Base-by-base conservation (phyloP, 1,139 yeast species). In the Groenewaldozyma auringiensis region DNA sequence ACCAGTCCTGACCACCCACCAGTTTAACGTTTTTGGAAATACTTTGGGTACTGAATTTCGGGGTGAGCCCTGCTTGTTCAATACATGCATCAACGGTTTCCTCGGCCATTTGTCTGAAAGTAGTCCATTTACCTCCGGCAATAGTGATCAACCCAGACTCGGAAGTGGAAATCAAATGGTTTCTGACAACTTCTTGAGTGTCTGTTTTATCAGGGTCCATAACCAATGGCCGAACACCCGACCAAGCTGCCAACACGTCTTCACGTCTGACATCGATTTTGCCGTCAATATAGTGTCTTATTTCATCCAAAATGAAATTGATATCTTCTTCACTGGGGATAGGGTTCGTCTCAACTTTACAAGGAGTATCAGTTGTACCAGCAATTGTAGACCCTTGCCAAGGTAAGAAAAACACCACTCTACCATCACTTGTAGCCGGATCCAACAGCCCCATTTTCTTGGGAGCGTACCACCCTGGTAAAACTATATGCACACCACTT, bases 101-200 rank as follows among this genome's bases (percentile, higher is more conserved):
- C 69, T 88, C 81, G 33, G 97, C 96, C 97, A 89, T 89, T 70
- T 87, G 95, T 70, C 97, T 78, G 71, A 88, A 89, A 37, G 97
- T 89, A 47, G 97, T 89, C 97, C 97, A 89, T 69, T 89, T 89
- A 66, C 97, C 97, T 60, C 97, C 97, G 25, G 95, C 83, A 57
- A 89, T 84, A 42, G 97, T 89, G 43, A 89, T 74, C 56, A 89
- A 75, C 21, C 92, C 94, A 43, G 83, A 72, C 49, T 74, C 78
- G 20, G 94, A 78, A 40, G 79, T 75, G 57, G 83, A 76, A 50
- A 89, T 76, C 62, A 89, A 73, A 67, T 89, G 97, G 56, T 87
- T 84, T 70, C 97, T 81, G 45, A 89, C 97, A 53, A 89, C 75
- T 47, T 88, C 92, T 67, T 86, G 94, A 43, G 92, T 83, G 40